Conservation (phyloP, 1,284 basidiomycete species). For the Apiotrichum brassicae region DNA sequence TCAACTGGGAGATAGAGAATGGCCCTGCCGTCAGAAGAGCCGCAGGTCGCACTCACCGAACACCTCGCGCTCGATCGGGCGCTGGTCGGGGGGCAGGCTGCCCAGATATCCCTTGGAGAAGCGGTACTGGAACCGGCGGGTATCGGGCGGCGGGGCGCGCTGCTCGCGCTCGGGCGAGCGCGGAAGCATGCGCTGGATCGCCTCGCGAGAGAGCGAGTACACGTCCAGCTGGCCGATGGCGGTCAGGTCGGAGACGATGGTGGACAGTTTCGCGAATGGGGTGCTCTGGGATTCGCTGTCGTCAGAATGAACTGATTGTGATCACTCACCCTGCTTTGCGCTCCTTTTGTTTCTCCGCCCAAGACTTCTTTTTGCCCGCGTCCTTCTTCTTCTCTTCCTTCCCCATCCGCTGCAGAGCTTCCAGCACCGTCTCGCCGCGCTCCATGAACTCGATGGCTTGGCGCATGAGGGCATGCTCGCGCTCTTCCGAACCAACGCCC, state of each 20-base stretch:
- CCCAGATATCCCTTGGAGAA: constrained; percentile 44
- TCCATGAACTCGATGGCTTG: constrained; percentile 67
- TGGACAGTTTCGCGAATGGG: constrained; percentile 44
- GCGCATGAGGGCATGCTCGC: constrained; percentile 60
- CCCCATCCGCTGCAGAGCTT: constrained; percentile 81
- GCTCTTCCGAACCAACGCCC: constrained; percentile 48
- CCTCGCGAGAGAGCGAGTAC: constrained; percentile 45
- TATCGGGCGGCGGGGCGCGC: constrained; percentile 26
- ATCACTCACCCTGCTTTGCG: constrained; percentile 55
- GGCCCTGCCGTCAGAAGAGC: constrained; percentile 30
- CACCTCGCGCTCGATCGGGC: constrained; percentile 45
- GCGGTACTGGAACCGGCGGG: constrained; percentile 43
- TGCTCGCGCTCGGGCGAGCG: constrained; percentile 7
- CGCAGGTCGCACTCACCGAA: constrained; percentile 40
- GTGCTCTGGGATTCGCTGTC: constrained; percentile 28
- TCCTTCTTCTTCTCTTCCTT: constrained; percentile 49
- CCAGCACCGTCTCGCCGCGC: constrained; percentile 83
- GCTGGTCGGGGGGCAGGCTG: constrained; percentile 39
- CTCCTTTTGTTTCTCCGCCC: constrained; percentile 47
- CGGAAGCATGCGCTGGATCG: constrained; percentile 46
- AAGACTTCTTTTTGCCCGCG: constrained; percentile 40
- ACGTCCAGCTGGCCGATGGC: constrained; percentile 46
- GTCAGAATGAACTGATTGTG: constrained; percentile 22
- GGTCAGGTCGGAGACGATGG: constrained; percentile 41
- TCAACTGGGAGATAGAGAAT: constrained; percentile 36